A percentile compares a stretch with the other conserved stretches of the same genome.
Evolutionary conservation across 2,329 filamentous ascomycete genomes (phyloP).

Genomic region (Fusarium miscanthi): DNA sequence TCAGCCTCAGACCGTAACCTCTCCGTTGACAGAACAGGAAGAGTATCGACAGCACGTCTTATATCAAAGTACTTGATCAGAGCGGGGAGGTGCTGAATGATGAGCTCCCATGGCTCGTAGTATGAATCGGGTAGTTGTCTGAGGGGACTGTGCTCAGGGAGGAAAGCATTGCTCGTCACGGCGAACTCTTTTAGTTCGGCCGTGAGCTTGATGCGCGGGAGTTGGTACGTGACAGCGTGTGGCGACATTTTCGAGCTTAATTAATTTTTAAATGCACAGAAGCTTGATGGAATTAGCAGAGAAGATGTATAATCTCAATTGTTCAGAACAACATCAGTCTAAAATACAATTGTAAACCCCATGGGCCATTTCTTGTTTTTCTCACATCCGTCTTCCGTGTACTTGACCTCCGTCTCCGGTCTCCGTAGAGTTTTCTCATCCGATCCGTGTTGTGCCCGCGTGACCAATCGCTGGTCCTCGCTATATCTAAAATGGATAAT

Average conservation of each 20-base stretch:
- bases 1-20: conserved; percentile 73
- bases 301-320: background rate
- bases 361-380: conserved; percentile 1
- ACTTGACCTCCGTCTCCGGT: conserved; percentile 10
- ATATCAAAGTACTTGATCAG: conserved; percentile 72
- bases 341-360: conserved; percentile 20
- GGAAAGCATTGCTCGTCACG: conserved; percentile 74
- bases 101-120: conserved; percentile 82
- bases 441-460: conserved; percentile 14
- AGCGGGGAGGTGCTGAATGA: conserved; percentile 74
- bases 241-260: conserved; percentile 53
- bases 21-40: conserved; percentile 77
- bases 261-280: background rate
- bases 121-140: conserved; percentile 73
- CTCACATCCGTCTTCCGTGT: conserved; percentile 15
- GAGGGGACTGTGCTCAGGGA: conserved; percentile 77
- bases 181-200: conserved; percentile 51
- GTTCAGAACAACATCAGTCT: conserved; percentile 1
- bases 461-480: conserved; percentile 16
- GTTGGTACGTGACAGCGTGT: conserved; percentile 50
- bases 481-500: conserved; percentile 34
- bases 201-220: conserved; percentile 28
- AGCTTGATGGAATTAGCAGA: background rate
- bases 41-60: conserved; percentile 68
- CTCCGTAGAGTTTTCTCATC: background rate